Evolutionary conservation across 2,329 filamentous ascomycete species (phyloP), one percentile per base, ranked within the genome.

Genomic region (Cordyceps farinosa): DNA sequence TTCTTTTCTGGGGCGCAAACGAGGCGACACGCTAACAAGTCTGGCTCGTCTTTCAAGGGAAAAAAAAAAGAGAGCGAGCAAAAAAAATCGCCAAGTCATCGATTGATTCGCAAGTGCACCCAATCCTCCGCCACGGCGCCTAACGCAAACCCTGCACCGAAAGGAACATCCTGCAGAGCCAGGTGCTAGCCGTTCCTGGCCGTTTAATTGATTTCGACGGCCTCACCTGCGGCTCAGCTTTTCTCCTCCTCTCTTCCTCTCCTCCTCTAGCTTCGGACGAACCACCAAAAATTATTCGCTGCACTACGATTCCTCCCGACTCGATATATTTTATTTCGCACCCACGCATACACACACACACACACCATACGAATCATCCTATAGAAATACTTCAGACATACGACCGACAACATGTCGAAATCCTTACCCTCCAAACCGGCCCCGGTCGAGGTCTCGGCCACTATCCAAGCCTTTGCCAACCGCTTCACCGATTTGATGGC

Each of bases 401-500:
- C 44, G 2, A 22, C 34, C n/a, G 15, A 27, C 17, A 57, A 22
- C 32, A 27, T 54, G 58, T 54, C 56, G 44, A 61, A 53, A 52
- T 5, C 58, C 17, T 34, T 52, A 45, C 47, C 58, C 7, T 45
- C 38, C 17, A 52, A 61, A 29, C 38, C 47, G 38, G 58, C 38
- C 29, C 52, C 60, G 32, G 51, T 36, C 52, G 52, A 56, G 38
- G 22, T 22, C 22, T 22, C 22, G 51, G 48, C 52, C 45, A 56
- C 3, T 17, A 45, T 61, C 51, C 13, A 52, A n/a, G 44, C n/a
- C 9, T 64, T 64, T 56, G 62, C 52, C 62, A 34, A 61, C n/a
- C 62, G 62, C 32, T 64, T 56, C 32, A 59, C 56, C n/a, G 62
- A 64, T 15, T 52, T 64, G 13, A 59, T 60, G 62, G 17, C 6